These are phyloP conservation scores for Linum tenue DNA, from an alignment of 345 rosid species.

Conservation along the genomic window DNA sequence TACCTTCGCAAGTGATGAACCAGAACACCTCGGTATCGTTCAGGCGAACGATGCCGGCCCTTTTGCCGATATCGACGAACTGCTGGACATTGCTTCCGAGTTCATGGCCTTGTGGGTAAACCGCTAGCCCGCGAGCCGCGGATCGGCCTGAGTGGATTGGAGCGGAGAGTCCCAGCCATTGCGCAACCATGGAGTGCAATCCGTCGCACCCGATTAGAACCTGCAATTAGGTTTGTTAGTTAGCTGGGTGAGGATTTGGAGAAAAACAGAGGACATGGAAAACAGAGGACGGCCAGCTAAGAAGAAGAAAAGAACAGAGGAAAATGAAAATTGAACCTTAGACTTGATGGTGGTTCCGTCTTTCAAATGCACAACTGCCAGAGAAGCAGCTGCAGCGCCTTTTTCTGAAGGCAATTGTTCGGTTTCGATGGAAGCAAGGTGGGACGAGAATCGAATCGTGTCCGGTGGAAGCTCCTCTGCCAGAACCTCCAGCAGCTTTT, in stretches of 20 bases:
- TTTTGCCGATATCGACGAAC: slow-evolving; percentile 18
- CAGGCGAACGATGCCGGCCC: slow-evolving; percentile 22
- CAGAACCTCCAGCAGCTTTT: slow-evolving; percentile 20
- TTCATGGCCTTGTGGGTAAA: slow-evolving; percentile 25
- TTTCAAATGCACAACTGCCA: slow-evolving; percentile 15
- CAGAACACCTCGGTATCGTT: slow-evolving; percentile 26
- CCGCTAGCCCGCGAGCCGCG: slow-evolving; percentile 24
- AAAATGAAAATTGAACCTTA: slow-evolving; percentile 12
- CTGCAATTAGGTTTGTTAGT: slow-evolving; percentile 3
- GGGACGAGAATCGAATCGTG: slow-evolving; percentile 30
- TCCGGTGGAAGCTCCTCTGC: slow-evolving; percentile 28
- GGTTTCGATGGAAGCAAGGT: slow-evolving; percentile 16
- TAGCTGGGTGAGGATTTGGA: slow-evolving; percentile 18
- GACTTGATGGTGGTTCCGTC: slow-evolving; percentile 29
- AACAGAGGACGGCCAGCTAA: no score
- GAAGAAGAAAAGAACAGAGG: no score
- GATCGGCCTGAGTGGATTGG: slow-evolving; percentile 22
- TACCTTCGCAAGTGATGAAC: slow-evolving; percentile 25
- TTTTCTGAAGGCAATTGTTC: not conserved
- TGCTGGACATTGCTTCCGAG: slow-evolving; percentile 9
- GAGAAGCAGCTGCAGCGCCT: not conserved
- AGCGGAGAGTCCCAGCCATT: slow-evolving; percentile 23
- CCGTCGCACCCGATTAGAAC: slow-evolving; percentile 45
- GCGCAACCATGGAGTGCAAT: slow-evolving; percentile 30
- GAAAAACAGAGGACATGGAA: slow-evolving; percentile 12